Evolutionary conservation across 306 rosid genomes (phyloP).

Genomic region (Luffa acutangula): DNA sequence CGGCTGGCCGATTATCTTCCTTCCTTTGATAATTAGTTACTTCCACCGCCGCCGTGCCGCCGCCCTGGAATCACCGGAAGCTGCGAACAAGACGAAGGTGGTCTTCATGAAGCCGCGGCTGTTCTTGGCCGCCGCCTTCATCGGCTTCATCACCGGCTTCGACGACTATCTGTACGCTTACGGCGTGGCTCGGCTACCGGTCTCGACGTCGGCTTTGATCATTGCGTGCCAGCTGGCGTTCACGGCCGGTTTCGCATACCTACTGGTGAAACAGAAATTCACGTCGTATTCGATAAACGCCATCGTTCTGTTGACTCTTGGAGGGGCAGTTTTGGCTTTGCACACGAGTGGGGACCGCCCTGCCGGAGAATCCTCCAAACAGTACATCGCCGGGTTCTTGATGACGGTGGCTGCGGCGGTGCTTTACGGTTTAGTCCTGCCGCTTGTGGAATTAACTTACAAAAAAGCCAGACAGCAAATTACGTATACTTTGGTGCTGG

Average conservation of each 20-base stretch:
- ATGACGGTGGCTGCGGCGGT: slow-evolving; percentile 61
- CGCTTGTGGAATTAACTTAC: slow-evolving; percentile 58
- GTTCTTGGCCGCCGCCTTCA: slow-evolving; percentile 23
- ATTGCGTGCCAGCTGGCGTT: slow-evolving; percentile 57
- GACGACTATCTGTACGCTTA: slow-evolving; percentile 56
- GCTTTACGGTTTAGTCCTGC: slow-evolving; percentile 67
- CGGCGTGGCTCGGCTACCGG: slow-evolving; percentile 51
- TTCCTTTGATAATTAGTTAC: slow-evolving; percentile 33
- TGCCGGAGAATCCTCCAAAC: slow-evolving; percentile 34
- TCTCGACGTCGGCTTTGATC: slow-evolving; percentile 54
- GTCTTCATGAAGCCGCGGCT: slow-evolving; percentile 32
- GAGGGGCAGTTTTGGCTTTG: slow-evolving; percentile 55
- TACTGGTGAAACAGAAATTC: slow-evolving; percentile 51
- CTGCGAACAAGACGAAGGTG: background rate
- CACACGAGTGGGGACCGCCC: slow-evolving; percentile 57
- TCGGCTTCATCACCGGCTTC: slow-evolving; percentile 51
- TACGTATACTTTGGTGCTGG: slow-evolving; percentile 59
- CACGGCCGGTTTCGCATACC: slow-evolving; percentile 47
- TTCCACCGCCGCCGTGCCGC: slow-evolving; percentile 23
- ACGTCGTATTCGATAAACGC: slow-evolving; percentile 50
- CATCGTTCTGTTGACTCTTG: slow-evolving; percentile 46
- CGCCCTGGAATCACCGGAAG: background rate
- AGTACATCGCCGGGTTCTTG: slow-evolving; percentile 47
- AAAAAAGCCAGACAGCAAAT: slow-evolving; percentile 37
- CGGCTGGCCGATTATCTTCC: slow-evolving; percentile 50